Conservation (phyloP, 169 alveolate species). For the Toxoplasma gondii region DNA sequence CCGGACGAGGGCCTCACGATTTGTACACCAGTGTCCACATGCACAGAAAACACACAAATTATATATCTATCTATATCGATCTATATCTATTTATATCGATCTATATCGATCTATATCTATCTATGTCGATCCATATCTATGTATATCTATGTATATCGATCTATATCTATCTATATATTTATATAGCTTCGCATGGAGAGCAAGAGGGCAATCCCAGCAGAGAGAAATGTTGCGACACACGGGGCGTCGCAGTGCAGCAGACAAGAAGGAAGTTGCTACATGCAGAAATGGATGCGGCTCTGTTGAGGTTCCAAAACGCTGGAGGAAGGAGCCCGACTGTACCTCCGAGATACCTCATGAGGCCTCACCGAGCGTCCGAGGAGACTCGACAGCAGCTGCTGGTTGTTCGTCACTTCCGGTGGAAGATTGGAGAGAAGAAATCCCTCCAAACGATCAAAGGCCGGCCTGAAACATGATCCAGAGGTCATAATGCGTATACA, state of each 20-base stretch:
- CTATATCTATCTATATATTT: no score
- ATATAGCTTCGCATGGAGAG: no score
- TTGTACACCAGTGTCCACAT: no score
- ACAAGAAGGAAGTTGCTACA: no score
- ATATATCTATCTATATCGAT: not conserved
- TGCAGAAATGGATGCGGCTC: no score
- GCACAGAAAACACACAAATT: not conserved
- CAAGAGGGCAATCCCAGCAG: no score
- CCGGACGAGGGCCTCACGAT: no score
- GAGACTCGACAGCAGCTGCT: not conserved
- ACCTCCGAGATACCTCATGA: not conserved
- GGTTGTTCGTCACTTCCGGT: not conserved
- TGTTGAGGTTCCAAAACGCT: no score
- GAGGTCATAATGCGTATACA: not conserved
- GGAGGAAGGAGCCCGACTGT: no score
- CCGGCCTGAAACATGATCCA: not conserved
- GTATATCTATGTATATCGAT: not conserved
- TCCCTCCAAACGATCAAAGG: not conserved
- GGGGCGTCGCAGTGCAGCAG: no score
- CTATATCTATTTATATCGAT: not conserved
- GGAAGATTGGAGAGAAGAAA: not conserved
- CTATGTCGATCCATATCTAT: not conserved
- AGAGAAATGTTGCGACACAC: no score
- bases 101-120: not conserved
- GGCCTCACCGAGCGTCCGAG: conserved; percentile 3